These are phyloP conservation scores for Bipolaris oryzae DNA, from an alignment of 2,329 filamentous ascomycete genomes.

Conservation along the genomic window DNA sequence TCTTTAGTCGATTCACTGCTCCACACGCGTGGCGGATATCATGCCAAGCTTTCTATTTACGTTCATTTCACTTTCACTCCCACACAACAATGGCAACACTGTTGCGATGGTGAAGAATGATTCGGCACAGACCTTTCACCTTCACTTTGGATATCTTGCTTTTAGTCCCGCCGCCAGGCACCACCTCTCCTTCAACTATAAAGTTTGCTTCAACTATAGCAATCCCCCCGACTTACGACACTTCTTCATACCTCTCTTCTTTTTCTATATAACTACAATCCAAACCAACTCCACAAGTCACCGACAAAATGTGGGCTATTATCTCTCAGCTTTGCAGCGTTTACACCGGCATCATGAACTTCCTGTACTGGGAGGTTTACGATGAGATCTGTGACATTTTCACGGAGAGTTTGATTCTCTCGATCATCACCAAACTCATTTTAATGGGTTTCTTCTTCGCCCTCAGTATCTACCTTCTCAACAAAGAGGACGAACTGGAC, in stretches of 20 bases:
- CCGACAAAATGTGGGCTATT: conserved; percentile 2
- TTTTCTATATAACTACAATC: not conserved
- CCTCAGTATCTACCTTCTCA: not conserved
- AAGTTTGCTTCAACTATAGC: not conserved
- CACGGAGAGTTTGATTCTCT: not conserved
- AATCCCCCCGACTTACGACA: not conserved
- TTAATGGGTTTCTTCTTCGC: not conserved
- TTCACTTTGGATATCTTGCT: not conserved
- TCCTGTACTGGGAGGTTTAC: not conserved
- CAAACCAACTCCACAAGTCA: not conserved
- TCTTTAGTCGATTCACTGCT: conserved; percentile 5
- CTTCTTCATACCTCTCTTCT: not conserved
- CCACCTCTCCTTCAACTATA: not conserved
- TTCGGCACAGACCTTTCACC: not conserved
- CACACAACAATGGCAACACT: not conserved
- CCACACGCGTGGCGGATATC: not conserved
- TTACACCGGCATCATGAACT: not conserved
- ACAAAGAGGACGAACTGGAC: not conserved
- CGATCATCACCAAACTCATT: not conserved
- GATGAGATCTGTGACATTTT: not conserved
- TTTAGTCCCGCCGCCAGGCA: not conserved
- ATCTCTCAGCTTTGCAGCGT: not conserved
- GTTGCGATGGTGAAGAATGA: not conserved
- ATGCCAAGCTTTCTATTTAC: conserved; percentile 10
- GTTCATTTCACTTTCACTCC: conserved; percentile 1